Conservation (phyloP, 768 basidiomycete genomes). For the Hysterangium stoloniferum region DNA sequence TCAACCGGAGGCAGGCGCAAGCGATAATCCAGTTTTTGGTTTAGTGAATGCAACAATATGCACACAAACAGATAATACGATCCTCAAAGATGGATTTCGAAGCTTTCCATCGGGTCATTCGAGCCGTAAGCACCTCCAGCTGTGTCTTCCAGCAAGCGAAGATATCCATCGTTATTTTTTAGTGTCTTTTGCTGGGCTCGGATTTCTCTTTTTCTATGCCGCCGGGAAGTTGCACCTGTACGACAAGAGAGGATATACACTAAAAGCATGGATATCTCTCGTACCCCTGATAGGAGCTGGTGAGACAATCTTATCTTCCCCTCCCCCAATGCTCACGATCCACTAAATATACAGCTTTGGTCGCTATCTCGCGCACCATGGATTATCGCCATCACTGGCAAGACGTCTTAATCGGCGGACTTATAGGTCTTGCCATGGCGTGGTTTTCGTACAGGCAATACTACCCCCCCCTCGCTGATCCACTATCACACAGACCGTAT, state of each 20-base stretch:
- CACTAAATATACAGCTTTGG: slow-evolving; percentile 38
- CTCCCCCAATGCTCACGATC: not conserved
- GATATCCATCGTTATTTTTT: not conserved
- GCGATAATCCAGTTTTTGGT: slow-evolving; percentile 58
- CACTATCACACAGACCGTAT: slow-evolving; percentile 61
- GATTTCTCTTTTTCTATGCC: slow-evolving; percentile 80
- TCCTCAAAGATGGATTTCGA: slow-evolving; percentile 78
- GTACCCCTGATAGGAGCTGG: slow-evolving; percentile 17
- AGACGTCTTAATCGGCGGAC: slow-evolving; percentile 74
- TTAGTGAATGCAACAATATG: slow-evolving; percentile 74
- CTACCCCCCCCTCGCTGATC: slow-evolving; percentile 63
- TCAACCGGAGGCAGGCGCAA: slow-evolving; percentile 53
- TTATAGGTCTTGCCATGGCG: slow-evolving; percentile 64
- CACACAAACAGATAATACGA: slow-evolving; percentile 51
- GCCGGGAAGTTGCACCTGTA: slow-evolving; percentile 92
- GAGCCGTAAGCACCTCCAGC: slow-evolving; percentile 52
- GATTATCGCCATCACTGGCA: slow-evolving; percentile 92
- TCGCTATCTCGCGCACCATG: slow-evolving; percentile 85
- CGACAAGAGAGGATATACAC: slow-evolving; percentile 67
- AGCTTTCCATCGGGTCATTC: slow-evolving; percentile 93
- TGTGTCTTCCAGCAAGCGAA: not conserved
- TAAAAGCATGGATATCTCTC: slow-evolving; percentile 20
- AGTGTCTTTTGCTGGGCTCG: slow-evolving; percentile 93
- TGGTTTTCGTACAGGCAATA: slow-evolving; percentile 80
- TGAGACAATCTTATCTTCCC: not conserved